Base-by-base conservation (phyloP, 176 grass and related monocot genomes). In the Oryza nivara region DNA sequence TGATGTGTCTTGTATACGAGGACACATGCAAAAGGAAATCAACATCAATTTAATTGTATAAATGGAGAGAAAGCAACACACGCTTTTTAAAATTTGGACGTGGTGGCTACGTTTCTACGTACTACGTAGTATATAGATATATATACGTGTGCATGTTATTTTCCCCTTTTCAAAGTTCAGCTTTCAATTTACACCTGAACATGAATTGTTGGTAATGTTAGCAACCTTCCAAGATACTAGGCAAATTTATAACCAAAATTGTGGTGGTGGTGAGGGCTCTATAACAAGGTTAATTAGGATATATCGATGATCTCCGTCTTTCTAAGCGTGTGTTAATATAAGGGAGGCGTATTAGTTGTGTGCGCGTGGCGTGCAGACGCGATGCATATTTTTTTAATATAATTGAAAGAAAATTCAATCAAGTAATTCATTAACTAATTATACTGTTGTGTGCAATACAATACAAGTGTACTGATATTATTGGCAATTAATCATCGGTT, bases 31-130 rank as follows among this genome's bases (percentile, higher is more conserved):
- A 3, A 51, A 34, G 74, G 7, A 49, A 11, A 63, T 63, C n/a
- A 23, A 82, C 58, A 43, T 67, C 80, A 12, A 45, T 16, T 52
- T 52, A 52, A 22, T 26, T 1, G 30, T 58, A 58, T 58, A 41
- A 41, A 58, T 16, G 6, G 19, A 58, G 12, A 56, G 81, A 88
- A 79, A 79, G 82, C 76, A 48, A 88, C 87, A 25, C 20, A 67
- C 52, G 11, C 52, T 73, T 88, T 77, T 67, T 45, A 8, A 60
- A 60, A n/a, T 23, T 63, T 63, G n/a, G 8, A 63, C 58, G 58
- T 73, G 30, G 68, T 68, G 56, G 61, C 67, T 72, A 88, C 11
- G 23, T 78, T 52, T 68, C 60, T 67, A 80, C 20, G 19, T 84
- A 76, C 72, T 28, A n/a, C 71, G 73, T 45, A 2, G 38, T 41